Evolutionary conservation across 768 basidiomycete genomes (phyloP).

Genomic region (Tricholomella constricta): DNA sequence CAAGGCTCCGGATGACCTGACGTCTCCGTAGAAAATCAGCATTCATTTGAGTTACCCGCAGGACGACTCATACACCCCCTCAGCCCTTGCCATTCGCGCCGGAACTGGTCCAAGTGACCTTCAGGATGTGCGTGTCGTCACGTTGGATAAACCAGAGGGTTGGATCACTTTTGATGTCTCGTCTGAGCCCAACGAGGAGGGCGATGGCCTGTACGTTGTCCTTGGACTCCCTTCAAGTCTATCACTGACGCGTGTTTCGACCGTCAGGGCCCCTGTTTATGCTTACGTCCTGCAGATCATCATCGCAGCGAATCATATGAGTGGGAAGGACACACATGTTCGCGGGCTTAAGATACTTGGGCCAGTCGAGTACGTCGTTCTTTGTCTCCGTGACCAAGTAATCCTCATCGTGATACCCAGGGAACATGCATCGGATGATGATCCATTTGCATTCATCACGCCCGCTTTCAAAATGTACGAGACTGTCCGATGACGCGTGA

Average conservation of each 20-base stretch:
- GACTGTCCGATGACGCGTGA: conserved; percentile 57
- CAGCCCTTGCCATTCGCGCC: conserved; percentile 85
- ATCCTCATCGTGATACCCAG: conserved; percentile 25
- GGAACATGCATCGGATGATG: conserved; percentile 56
- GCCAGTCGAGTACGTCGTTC: conserved; percentile 63
- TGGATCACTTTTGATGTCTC: conserved; percentile 91
- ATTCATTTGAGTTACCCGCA: conserved; percentile 76
- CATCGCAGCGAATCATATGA: conserved; percentile 93
- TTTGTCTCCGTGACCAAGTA: neutral
- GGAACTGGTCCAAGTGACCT: conserved; percentile 91
- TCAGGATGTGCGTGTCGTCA: conserved; percentile 86
- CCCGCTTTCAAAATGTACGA: conserved; percentile 74
- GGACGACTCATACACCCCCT: conserved; percentile 98
- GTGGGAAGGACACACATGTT: conserved; percentile 98
- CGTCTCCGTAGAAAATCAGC: conserved; percentile 70
- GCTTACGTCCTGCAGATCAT: conserved; percentile 91
- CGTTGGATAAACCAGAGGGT: conserved; percentile 88
- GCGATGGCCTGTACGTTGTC: conserved; percentile 69
- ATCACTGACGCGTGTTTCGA: conserved; percentile 2
- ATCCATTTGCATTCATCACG: conserved; percentile 71
- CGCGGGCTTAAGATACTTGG: conserved; percentile 89
- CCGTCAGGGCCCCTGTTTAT: conserved; percentile 75
- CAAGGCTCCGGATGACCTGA: neutral
- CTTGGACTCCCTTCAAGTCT: neutral
- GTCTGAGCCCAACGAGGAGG: conserved; percentile 76